phyloP scores from a whole-genome alignment of 23 red algal species.

The Gracilaria domingensis region DNA sequence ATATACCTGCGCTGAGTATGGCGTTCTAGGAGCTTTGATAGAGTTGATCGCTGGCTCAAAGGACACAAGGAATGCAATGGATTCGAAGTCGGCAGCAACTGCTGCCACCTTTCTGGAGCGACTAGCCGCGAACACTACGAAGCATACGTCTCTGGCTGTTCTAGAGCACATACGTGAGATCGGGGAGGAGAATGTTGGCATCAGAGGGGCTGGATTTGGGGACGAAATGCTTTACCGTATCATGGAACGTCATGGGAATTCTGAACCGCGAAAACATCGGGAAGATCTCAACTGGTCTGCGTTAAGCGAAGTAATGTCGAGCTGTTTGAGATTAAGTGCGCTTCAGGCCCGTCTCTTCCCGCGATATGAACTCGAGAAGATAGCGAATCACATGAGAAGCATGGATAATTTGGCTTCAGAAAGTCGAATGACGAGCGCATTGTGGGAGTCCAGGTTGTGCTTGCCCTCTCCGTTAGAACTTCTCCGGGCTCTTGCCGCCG shows the following conservation, averaged over 20 bases:
- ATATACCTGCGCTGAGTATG: constrained; percentile 9
- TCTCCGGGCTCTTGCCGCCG: constrained; percentile 28
- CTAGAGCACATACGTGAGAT: constrained; percentile 58
- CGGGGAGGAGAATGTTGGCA: constrained; percentile 20
- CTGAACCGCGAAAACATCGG: constrained; percentile 39
- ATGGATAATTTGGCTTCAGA: not conserved
- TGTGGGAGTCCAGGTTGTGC: constrained; percentile 21
- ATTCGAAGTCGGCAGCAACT: constrained; percentile 42
- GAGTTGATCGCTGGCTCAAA: constrained; percentile 56
- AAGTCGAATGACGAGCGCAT: not conserved
- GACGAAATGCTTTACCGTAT: constrained; percentile 67
- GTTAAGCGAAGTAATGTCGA: constrained; percentile 46
- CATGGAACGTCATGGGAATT: constrained; percentile 28
- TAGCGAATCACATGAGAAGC: constrained; percentile 19
- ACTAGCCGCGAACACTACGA: constrained; percentile 56
- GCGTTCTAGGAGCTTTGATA: constrained; percentile 53
- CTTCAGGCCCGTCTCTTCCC: constrained; percentile 66
- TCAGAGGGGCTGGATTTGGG: constrained; percentile 56
- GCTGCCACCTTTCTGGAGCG: constrained; percentile 68
- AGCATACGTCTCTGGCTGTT: constrained; percentile 53
- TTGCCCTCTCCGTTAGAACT: constrained; percentile 45
- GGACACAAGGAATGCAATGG: constrained; percentile 25
- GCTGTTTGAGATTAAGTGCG: constrained; percentile 61
- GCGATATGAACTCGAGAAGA: constrained; percentile 47
- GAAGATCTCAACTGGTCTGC: constrained; percentile 60